Base-by-base conservation (phyloP, 208 protist genomes). In the Dictyostelium gargantuum region DNA sequence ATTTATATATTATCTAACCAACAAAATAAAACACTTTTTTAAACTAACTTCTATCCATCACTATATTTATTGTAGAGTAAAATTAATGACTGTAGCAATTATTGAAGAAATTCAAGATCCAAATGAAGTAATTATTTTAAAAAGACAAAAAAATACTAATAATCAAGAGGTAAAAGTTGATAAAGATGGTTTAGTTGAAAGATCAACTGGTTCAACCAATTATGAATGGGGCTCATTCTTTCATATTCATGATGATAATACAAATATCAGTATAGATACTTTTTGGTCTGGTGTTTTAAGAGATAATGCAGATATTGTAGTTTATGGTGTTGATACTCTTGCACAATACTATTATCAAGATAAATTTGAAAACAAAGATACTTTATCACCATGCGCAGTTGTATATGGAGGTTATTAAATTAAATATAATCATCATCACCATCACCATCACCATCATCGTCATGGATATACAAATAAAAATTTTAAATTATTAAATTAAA, bases 141-240 rank as follows among this genome's bases (percentile, higher is more conserved):
- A 89, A 11, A 42, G 26, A 42, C 32, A 75, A 42, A 70, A 46
- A 10, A 32, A 63, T 42, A n/a, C 23, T 26, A 72, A 54, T 13
- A 23, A 52, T 35, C 42, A 68, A 68, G 58, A 68, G 2, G 58
- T 68, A 35, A 13, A 29, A 68, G n/a, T 68, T 68, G 19, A 29
- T 35, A 70, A 19, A 40, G 63, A 70, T 40, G 32, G 32, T 42
- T 40, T 42, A 17, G 15, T 42, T 23, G 29, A 38, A 70, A 70
- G 15, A 66, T 66, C 58, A 70, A 32, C 40, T 8, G n/a, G 5
- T 23, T 2, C 15, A 54, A 6, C 42, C 17, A n/a, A 32, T 77
- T 86, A 86, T 61, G 46, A 54, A 50, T 89, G 82, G 82, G 82
- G 82, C 23, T 42, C 21, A 15, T 89, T 89, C 70, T 89, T 89